A percentile compares a stretch with the other conserved stretches of the same genome.
These are phyloP conservation scores for Cytospora paraplurivora DNA, from an alignment of 2,329 filamentous ascomycete genomes.

Conservation along the genomic window DNA sequence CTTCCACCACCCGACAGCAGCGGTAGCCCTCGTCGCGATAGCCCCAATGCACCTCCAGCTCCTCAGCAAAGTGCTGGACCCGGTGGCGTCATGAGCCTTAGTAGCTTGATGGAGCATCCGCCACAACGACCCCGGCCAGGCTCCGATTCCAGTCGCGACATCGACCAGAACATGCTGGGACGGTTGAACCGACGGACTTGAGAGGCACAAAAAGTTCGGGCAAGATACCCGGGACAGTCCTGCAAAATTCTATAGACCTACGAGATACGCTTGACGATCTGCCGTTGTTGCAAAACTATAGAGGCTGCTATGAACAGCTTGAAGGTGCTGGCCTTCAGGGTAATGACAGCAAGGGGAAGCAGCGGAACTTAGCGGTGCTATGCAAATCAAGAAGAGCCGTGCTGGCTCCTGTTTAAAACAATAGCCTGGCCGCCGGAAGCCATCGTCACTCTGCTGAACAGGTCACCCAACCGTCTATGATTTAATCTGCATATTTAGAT, in stretches of 20 bases:
- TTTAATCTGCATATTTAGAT: background rate
- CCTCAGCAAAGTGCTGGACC: slow-evolving; percentile 37
- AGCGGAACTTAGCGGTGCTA: background rate
- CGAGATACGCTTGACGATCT: background rate
- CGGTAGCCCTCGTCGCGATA: slow-evolving; percentile 43
- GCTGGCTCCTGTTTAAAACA: background rate
- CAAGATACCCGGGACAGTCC: background rate
- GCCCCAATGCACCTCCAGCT: slow-evolving; percentile 39
- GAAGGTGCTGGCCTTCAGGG: background rate
- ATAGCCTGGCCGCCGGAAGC: slow-evolving; percentile 10
- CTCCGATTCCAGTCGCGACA: slow-evolving; percentile 44
- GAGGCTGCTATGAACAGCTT: background rate
- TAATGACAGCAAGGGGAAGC: background rate
- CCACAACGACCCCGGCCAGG: slow-evolving; percentile 29
- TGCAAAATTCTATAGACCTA: background rate
- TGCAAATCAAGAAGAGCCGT: background rate
- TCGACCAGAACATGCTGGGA: slow-evolving; percentile 58
- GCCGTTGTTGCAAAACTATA: background rate
- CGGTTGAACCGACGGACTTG: slow-evolving; percentile 47
- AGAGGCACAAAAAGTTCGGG: background rate
- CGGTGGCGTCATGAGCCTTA: slow-evolving; percentile 57
- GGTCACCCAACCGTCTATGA: slow-evolving; percentile 7
- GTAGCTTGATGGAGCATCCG: slow-evolving; percentile 51
- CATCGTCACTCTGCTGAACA: slow-evolving; percentile 22
- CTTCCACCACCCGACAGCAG: slow-evolving; percentile 39